Percentiles rank a stretch among this genome's conserved stretches.
phyloP scores from a whole-genome alignment of 2,329 filamentous ascomycete genomes.

The Exophiala oligosperma region DNA sequence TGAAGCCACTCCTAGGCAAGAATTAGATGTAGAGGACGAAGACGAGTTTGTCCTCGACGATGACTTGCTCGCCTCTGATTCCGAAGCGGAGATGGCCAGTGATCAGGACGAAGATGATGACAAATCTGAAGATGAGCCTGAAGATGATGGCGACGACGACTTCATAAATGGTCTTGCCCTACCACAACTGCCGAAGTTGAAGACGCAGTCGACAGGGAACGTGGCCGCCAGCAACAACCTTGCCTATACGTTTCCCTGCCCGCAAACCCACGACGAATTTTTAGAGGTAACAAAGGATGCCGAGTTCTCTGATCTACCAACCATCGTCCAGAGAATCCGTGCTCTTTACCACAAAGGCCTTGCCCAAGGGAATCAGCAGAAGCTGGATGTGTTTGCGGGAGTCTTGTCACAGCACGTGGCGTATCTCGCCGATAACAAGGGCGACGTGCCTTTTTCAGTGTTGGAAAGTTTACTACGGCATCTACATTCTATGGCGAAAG shows the following conservation, averaged over 20 bases:
- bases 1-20: slow-evolving; percentile 38
- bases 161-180: slow-evolving; percentile 68
- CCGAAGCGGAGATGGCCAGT: slow-evolving; percentile 49
- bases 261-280: slow-evolving; percentile 73
- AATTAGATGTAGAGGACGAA: slow-evolving; percentile 80
- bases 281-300: slow-evolving; percentile 64
- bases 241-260: slow-evolving; percentile 84
- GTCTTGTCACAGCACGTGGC: slow-evolving; percentile 57
- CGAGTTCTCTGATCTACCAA: slow-evolving; percentile 66
- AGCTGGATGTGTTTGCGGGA: slow-evolving; percentile 60
- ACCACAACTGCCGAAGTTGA: slow-evolving; percentile 42
- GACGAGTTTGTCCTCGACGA: slow-evolving; percentile 92
- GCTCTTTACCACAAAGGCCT: slow-evolving; percentile 90
- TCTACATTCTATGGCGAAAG: slow-evolving; percentile 87
- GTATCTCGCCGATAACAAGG: slow-evolving; percentile 53
- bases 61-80: slow-evolving; percentile 80
- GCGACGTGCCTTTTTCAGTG: slow-evolving; percentile 57
- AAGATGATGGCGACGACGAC: slow-evolving; percentile 64
- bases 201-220: slow-evolving; percentile 55
- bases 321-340: slow-evolving; percentile 83
- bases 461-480: slow-evolving; percentile 84
- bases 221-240: slow-evolving; percentile 55
- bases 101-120: slow-evolving; percentile 37
- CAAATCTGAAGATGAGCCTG: slow-evolving; percentile 59
- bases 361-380: slow-evolving; percentile 79